These are phyloP conservation scores for Dictyostelium gargantuum DNA, from an alignment of 208 protist species.

Conservation along the genomic window DNA sequence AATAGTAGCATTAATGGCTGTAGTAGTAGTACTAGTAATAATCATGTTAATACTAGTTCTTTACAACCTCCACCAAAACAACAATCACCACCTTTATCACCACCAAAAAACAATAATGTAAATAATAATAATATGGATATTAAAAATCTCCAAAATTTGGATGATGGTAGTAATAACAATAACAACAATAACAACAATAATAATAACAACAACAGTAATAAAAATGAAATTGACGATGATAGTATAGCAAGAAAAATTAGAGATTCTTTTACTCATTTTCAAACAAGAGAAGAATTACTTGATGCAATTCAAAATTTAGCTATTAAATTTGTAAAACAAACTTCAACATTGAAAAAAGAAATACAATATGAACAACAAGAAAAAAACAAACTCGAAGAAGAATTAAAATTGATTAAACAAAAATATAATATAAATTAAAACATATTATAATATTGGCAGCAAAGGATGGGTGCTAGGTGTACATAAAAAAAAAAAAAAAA, in stretches of 20 bases:
- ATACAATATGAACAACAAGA: not conserved
- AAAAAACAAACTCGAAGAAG: not conserved
- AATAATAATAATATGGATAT: not conserved
- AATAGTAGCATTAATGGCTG: too few species aligned
- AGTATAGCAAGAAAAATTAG: constrained; percentile 31
- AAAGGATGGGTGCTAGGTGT: too few species aligned
- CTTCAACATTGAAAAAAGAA: not conserved
- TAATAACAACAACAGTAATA: not conserved
- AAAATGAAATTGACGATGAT: not conserved
- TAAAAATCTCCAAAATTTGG: too few species aligned
- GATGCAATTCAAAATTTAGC: constrained; percentile 26
- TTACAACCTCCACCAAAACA: not conserved
- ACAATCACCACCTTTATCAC: not conserved
- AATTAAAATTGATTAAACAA: not conserved
- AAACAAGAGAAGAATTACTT: constrained; percentile 9
- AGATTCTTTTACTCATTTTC: constrained; percentile 1
- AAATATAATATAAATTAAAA: not conserved
- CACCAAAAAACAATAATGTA: not conserved
- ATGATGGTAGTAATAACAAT: not conserved
- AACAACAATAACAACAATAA: not conserved
- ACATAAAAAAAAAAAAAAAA: not conserved
- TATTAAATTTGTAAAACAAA: constrained; percentile 56
- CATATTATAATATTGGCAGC: too few species aligned
- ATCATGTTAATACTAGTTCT: not conserved
- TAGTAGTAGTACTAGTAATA: not conserved